phyloP scores from a whole-genome alignment of 2,329 filamentous ascomycete species.

The Lojkania enalia region DNA sequence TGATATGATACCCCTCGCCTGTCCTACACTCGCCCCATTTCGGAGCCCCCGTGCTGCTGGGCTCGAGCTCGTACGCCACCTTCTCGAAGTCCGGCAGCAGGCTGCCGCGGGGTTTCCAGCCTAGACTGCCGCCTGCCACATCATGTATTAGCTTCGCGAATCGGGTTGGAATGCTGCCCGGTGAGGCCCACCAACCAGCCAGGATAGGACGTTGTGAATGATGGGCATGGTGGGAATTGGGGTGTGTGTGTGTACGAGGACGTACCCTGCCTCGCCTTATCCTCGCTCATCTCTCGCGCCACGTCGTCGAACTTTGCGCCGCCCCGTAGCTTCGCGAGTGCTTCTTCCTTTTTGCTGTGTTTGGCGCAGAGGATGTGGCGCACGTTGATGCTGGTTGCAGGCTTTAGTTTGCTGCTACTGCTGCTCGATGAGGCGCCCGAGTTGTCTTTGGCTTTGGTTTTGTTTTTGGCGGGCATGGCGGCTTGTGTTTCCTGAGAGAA shows the following conservation, averaged over 20 bases:
- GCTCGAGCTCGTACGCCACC: constrained; percentile 69
- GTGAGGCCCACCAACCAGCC: too few species aligned
- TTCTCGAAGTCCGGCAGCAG: constrained; percentile 72
- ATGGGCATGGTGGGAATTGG: too few species aligned
- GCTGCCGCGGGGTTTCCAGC: constrained; percentile 71
- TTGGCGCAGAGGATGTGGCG: constrained; percentile 79
- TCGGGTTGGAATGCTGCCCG: too few species aligned
- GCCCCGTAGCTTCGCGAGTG: constrained; percentile 66
- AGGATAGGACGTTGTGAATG: too few species aligned
- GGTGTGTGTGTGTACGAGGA: too few species aligned
- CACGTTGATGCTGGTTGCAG: constrained; percentile 69
- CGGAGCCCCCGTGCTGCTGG: constrained; percentile 66
- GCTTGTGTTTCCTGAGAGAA: neutral
- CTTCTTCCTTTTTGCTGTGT: constrained; percentile 76
- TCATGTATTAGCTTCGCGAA: neutral
- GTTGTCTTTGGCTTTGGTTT: constrained; percentile 29
- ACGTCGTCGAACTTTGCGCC: constrained; percentile 76
- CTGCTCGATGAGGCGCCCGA: constrained; percentile 31
- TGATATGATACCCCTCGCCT: constrained; percentile 75
- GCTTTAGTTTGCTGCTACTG: constrained; percentile 53
- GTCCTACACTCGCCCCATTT: constrained; percentile 74
- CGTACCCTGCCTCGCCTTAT: constrained; percentile 68
- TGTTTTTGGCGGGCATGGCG: constrained; percentile 33
- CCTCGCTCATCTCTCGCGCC: constrained; percentile 72
- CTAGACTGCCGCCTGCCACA: constrained; percentile 65